These are phyloP conservation scores for Canavalia gladiata DNA, from an alignment of 306 rosid genomes.

Conservation along the genomic window DNA sequence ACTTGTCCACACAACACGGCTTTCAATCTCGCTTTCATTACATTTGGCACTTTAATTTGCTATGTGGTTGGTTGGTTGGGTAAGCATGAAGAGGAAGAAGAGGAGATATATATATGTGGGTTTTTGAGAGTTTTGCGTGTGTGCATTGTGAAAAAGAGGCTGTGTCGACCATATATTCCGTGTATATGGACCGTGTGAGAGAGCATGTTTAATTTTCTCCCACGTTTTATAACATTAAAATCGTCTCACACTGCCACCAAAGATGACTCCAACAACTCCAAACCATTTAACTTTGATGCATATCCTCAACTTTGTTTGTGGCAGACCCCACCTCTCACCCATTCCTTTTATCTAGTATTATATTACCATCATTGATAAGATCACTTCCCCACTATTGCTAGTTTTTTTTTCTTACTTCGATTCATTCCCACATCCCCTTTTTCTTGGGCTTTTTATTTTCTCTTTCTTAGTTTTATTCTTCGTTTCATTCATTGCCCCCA, in stretches of 20 bases:
- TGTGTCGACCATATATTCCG: constrained; percentile 32
- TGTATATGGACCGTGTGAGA: constrained; percentile 54
- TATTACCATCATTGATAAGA: constrained; percentile 49
- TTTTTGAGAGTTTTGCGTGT: constrained; percentile 29
- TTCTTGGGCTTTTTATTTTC: constrained; percentile 13
- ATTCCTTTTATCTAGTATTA: constrained; percentile 39
- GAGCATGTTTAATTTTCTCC: constrained; percentile 2
- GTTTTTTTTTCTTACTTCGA: constrained; percentile 27
- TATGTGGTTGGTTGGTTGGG: constrained; percentile 31
- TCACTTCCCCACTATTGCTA: constrained; percentile 39
- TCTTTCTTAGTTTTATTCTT: constrained; percentile 39
- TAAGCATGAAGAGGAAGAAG: not conserved
- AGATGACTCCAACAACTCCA: constrained; percentile 43
- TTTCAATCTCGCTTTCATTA: constrained; percentile 41
- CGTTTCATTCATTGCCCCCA: constrained; percentile 55
- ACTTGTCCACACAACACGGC: constrained; percentile 39
- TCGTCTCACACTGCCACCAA: constrained; percentile 34
- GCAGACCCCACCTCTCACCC: constrained; percentile 39
- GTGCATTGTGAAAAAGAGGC: constrained; percentile 23
- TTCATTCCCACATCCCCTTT: constrained; percentile 45
- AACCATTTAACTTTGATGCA: constrained; percentile 47
- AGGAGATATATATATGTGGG: not conserved
- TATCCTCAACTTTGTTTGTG: constrained; percentile 51
- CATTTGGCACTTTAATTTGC: constrained; percentile 33
- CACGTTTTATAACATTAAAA: constrained; percentile 50